Base-by-base conservation (phyloP, 352 stramenopile species). In the Nothophytophthora sp. region DNA sequence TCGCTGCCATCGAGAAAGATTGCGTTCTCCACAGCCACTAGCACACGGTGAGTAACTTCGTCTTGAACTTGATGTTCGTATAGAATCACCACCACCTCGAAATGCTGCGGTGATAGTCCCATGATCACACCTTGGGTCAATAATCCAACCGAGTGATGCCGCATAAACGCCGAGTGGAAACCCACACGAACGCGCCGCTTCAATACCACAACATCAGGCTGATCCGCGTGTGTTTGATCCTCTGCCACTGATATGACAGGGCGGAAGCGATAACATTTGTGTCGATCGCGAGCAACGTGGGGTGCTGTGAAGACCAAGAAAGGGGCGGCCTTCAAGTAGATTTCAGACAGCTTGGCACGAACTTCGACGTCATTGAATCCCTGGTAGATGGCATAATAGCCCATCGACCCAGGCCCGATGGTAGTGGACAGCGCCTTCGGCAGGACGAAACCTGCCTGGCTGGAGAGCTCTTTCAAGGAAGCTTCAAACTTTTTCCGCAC, bases 321-420 rank as follows among this genome's bases (percentile, higher is more conserved):
- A 0, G 63, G 59, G 4, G 42, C 28, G 12, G 54, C 63, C 11
- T 59, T 41, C 5, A 48, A 60, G 34, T 88, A 90, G 27, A 84
- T 63, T 9, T 49, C 40, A 0, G 76, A 74, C 1, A 86, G 60
- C n/a, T 66, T 36, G 2, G 46, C 42, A 1, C 76, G 66, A n/a
- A 82, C 40, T 0, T n/a, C 40, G 7, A 66, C 50, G 55, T 90
- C 73, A 28, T 70, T 42, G 18, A 50, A 49, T 18, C 69, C 80
- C 43, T 86, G 64, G 44, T 88, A 88, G 37, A 86, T 66, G 13
- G 80, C 65, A 39, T 86, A 87, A 50, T 88, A 90, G 1, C 74
- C 76, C 43, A 86, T 66, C 1, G 64, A 65, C 11, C 74, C 76
- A 39, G 46, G 50, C 25, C 55, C 67, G 10, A 56, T 50, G 1